Percentiles rank a stretch among this genome's conserved stretches.
Evolutionary conservation across 179 eudicot genomes (phyloP).

Genomic region (Heliamphora pulchella): DNA sequence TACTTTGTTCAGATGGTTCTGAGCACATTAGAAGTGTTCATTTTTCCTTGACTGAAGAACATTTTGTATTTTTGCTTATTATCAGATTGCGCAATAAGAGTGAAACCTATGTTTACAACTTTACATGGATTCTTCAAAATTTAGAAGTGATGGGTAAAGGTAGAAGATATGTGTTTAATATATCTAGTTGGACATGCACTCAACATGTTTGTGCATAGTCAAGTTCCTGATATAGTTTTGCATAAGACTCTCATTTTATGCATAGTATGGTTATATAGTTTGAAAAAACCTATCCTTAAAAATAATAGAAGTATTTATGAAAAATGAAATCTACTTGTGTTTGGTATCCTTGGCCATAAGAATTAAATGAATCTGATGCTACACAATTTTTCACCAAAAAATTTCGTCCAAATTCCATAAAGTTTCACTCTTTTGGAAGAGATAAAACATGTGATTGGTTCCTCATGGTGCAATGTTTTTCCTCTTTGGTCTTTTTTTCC

Average conservation of each 20-base stretch:
- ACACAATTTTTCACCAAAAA: not conserved
- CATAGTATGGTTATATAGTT: too few species aligned
- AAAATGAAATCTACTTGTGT: too few species aligned
- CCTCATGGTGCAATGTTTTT: not conserved
- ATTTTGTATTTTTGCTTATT: slow-evolving; percentile 2
- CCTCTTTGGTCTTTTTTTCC: not conserved
- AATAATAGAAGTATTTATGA: too few species aligned
- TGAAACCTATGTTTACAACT: not conserved
- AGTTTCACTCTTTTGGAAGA: slow-evolving; percentile 2
- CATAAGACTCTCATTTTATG: too few species aligned
- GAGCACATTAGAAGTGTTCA: not conserved
- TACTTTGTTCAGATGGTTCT: not conserved
- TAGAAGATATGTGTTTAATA: too few species aligned
- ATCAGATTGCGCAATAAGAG: not conserved
- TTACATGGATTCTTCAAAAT: not conserved
- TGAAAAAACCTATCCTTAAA: too few species aligned
- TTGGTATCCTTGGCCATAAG: not conserved
- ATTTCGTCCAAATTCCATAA: not conserved
- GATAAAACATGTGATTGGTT: not conserved
- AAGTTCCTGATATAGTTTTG: too few species aligned
- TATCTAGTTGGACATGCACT: too few species aligned
- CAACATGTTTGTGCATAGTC: too few species aligned
- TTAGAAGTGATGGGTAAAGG: not conserved
- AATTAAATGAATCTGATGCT: not conserved
- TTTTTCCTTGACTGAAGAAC: not conserved